Evolutionary conservation across 495 filamentous ascomycete species (phyloP).

Genomic region (Penicillium waksmanii): DNA sequence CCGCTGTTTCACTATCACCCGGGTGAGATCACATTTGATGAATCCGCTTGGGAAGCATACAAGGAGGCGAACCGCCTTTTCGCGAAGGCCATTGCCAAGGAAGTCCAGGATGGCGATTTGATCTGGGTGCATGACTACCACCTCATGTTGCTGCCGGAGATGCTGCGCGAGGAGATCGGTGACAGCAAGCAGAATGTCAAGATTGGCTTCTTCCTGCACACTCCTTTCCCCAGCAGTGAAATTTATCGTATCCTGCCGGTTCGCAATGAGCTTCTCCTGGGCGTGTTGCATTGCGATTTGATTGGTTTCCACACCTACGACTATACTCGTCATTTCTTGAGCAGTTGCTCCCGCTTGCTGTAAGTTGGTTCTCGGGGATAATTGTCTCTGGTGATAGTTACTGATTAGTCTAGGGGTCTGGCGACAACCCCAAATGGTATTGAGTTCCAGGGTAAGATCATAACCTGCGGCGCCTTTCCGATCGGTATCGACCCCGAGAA

Average conservation of each 20-base stretch:
- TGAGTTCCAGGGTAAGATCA: slow-evolving; percentile 79
- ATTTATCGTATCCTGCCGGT: slow-evolving; percentile 96
- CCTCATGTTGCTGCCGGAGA: slow-evolving; percentile 90
- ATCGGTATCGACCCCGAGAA: slow-evolving; percentile 98
- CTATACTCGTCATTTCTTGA: slow-evolving; percentile 93
- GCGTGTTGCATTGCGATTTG: slow-evolving; percentile 87
- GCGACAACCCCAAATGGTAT: slow-evolving; percentile 87
- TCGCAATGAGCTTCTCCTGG: slow-evolving; percentile 80
- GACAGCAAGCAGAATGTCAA: slow-evolving; percentile 80
- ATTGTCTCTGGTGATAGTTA: slow-evolving; percentile 6
- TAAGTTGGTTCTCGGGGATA: slow-evolving; percentile 44
- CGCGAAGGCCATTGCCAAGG: slow-evolving; percentile 76
- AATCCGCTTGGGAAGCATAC: slow-evolving; percentile 91
- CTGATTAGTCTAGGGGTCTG: slow-evolving; percentile 56
- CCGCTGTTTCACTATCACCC: slow-evolving; percentile 98
- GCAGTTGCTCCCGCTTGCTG: slow-evolving; percentile 88
- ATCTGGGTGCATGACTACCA: slow-evolving; percentile 99
- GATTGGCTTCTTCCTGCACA: slow-evolving; percentile 97
- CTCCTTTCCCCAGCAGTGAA: slow-evolving; percentile 95
- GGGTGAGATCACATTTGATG: slow-evolving; percentile 96
- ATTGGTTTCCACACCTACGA: slow-evolving; percentile 98
- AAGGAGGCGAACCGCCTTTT: slow-evolving; percentile 87
- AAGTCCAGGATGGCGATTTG: slow-evolving; percentile 86
- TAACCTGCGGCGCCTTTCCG: slow-evolving; percentile 90
- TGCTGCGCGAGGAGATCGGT: slow-evolving; percentile 86